Base-by-base conservation (phyloP, 192 early-diverging fungal genomes). In the Lobosporangium transversale region DNA sequence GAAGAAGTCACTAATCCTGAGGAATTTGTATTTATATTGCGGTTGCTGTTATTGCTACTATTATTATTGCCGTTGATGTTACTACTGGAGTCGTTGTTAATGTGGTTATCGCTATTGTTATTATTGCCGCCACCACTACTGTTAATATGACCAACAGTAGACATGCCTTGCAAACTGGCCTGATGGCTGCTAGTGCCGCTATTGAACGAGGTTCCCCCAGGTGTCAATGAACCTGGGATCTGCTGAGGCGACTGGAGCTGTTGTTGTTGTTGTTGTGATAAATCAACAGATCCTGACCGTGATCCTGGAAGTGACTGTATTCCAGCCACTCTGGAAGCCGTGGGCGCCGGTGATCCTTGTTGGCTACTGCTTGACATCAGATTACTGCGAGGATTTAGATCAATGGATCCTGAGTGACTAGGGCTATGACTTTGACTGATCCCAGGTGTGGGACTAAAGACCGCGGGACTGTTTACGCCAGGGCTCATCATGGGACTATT, bases 401-500 rank as follows among this genome's bases (percentile, higher is more conserved):
- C 68, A 36, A 63, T 62, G 9, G 68, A 70, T 58, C 68, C 68
- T 14, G 68, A 20, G 3, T 60, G 68, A 63, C 68, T 70, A 12
- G 60, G 60, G 12, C 26, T 53, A 17, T 42, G 43, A 12, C 30
- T 3, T 23, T 36, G 67, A 11, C 31, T 61, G 37, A 49, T 54
- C 43, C 58, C 32, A 1, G 69, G 61, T 20, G 69, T 62, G 2
- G 69, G 69, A 29, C 69, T 71, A 43, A 71, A 71, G 60, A 71
- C 58, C 1, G 69, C 69, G n/a, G 69, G 60, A n/a, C 59, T 71
- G 8, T 31, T 23, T 47, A 53, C 60, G 7, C 68, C 68, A 33
- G 68, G 68, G 24, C 68, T 70, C 68, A 63, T 71, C 60, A 63
- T 62, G 18, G 69, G 68, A 20, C 69, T 71, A 14, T 63, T 71